A percentile compares a stretch with the other conserved stretches of the same genome.
Evolutionary conservation across 768 basidiomycete genomes (phyloP).

Genomic region (Termitomyces sp.): DNA sequence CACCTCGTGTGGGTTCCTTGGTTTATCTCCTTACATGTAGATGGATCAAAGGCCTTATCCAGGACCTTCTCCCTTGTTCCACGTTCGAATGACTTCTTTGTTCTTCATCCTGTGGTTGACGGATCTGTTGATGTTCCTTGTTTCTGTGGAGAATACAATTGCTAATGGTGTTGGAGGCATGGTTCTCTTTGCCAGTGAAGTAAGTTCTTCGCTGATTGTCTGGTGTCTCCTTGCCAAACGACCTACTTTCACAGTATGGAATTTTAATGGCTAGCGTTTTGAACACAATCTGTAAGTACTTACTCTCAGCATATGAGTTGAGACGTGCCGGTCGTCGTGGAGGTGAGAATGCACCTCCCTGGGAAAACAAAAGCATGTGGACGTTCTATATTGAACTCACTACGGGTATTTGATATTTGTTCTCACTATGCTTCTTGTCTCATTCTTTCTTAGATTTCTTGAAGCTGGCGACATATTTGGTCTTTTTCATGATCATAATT

Average conservation of each 20-base stretch:
- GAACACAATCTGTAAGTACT: conserved; percentile 78
- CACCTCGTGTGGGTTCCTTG: not conserved
- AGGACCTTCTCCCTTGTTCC: conserved; percentile 78
- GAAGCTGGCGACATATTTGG: conserved; percentile 86
- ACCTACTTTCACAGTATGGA: conserved; percentile 56
- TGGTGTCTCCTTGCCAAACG: not conserved
- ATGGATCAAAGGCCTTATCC: conserved; percentile 97
- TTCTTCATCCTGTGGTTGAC: conserved; percentile 70
- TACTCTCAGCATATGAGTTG: conserved; percentile 76
- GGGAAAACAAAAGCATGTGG: conserved; percentile 99
- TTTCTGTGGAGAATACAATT: conserved; percentile 78
- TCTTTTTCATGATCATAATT: conserved; percentile 93
- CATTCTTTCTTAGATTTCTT: conserved; percentile 66
- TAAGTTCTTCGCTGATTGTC: conserved; percentile 28
- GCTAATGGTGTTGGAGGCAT: conserved; percentile 81
- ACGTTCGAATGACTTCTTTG: conserved; percentile 73
- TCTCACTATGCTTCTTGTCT: conserved; percentile 3
- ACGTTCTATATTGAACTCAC: conserved; percentile 90
- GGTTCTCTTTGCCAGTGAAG: conserved; percentile 95
- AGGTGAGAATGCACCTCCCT: conserved; percentile 81
- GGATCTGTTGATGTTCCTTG: conserved; percentile 72
- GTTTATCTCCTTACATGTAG: conserved; percentile 35
- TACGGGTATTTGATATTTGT: conserved; percentile 56
- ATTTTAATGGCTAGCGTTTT: conserved; percentile 79
- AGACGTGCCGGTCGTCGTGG: conserved; percentile 72